Evolutionary conservation across 768 basidiomycete species (phyloP).

Genomic region (Boletus edulis): DNA sequence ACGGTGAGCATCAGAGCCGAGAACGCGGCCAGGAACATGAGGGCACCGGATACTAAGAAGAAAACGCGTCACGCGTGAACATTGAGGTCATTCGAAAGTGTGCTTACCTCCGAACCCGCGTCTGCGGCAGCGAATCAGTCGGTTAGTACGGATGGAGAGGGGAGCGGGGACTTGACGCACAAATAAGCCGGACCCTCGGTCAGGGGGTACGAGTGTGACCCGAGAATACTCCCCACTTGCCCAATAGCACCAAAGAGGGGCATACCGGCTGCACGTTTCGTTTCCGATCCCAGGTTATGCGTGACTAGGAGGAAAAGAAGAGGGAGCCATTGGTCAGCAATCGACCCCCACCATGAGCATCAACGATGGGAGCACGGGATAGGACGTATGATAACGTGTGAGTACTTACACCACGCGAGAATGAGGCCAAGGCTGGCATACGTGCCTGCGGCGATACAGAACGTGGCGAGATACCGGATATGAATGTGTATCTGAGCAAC

Average conservation of each 20-base stretch:
- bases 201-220: conserved; percentile 42
- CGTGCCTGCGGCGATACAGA: conserved; percentile 46
- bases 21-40: conserved; percentile 24
- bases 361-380: background rate
- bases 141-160: background rate
- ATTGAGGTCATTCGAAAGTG: background rate
- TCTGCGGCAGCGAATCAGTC: background rate
- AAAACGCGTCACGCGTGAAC: no score
- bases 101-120: conserved; percentile 2
- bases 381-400: background rate
- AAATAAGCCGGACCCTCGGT: conserved; percentile 39
- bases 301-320: conserved; percentile 27
- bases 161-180: conserved; percentile 16
- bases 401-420: conserved; percentile 46
- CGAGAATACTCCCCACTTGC: conserved; percentile 39
- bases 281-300: conserved; percentile 44
- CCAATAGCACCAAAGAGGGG: conserved; percentile 44
- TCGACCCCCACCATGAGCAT: background rate
- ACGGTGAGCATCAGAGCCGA: conserved; percentile 24
- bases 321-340: background rate
- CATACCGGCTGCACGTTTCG: conserved; percentile 42
- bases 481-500: conserved; percentile 29
- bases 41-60: conserved; percentile 17
- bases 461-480: conserved; percentile 46
- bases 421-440: conserved; percentile 45